These are phyloP conservation scores for Aegilops sharonensis DNA, from an alignment of 176 grass and related monocot species.

Conservation along the genomic window DNA sequence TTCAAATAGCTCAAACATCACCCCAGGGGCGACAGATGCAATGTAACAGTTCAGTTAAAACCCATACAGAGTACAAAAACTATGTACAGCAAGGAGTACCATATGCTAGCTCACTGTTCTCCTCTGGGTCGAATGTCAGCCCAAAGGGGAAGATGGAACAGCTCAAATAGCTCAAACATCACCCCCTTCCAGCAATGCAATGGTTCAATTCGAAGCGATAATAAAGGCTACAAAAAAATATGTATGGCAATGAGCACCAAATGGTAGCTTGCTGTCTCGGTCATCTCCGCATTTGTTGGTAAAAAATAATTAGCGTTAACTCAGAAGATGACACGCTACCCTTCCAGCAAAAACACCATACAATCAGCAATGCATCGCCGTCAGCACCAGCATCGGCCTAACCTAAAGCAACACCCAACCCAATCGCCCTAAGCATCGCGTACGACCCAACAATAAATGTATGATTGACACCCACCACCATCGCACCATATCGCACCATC, in stretches of 20 bases:
- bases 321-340: constrained; percentile 2
- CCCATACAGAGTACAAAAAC: neutral
- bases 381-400: neutral
- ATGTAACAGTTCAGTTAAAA: neutral
- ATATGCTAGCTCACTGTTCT: neutral
- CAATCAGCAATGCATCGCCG: neutral
- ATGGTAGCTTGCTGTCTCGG: neutral
- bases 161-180: neutral
- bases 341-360: neutral
- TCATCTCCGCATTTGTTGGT: neutral
- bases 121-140: neutral
- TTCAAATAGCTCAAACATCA: neutral
- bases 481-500: neutral
- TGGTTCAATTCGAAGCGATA: neutral
- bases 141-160: neutral
- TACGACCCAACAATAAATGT: neutral
- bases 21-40: neutral
- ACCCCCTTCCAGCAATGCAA: neutral
- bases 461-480: neutral
- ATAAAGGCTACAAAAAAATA: neutral
- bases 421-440: neutral
- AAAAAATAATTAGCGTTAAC: neutral
- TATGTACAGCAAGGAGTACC: neutral
- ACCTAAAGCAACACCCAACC: neutral
- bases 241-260: neutral